These are phyloP conservation scores for Colletotrichum euphorbiae DNA, from an alignment of 2,329 filamentous ascomycete species.

Conservation along the genomic window DNA sequence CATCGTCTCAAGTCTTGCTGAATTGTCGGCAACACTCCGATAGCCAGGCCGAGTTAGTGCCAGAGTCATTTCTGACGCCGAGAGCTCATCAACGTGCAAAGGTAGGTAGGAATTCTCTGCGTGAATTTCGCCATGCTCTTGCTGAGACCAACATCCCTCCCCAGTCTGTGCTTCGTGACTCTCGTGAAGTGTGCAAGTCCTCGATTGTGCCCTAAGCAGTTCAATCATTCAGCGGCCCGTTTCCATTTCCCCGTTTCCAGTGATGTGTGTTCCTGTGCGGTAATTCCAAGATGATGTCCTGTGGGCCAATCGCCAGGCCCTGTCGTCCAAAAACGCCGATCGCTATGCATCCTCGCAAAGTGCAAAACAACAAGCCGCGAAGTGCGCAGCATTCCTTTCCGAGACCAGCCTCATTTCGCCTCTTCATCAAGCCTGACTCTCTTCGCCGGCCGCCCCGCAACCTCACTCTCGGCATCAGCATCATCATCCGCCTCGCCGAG, in stretches of 20 bases:
- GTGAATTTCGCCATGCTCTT: too few species aligned
- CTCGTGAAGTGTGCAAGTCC: too few species aligned
- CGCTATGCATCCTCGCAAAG: slow-evolving; percentile 30
- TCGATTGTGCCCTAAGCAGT: not conserved
- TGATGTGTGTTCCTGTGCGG: not conserved
- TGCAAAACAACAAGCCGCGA: not conserved
- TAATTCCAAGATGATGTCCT: not conserved
- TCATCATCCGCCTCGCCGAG: slow-evolving; percentile 66
- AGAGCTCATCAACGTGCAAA: too few species aligned
- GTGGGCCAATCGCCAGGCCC: not conserved
- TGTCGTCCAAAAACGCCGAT: slow-evolving; percentile 28
- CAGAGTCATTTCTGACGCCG: too few species aligned
- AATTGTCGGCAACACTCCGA: not conserved
- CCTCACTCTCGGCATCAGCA: slow-evolving; percentile 47
- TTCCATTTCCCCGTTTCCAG: too few species aligned
- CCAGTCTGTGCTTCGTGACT: not conserved
- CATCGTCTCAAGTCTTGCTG: not conserved
- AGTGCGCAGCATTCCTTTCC: not conserved
- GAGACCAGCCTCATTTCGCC: slow-evolving; percentile 13
- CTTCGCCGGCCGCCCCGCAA: slow-evolving; percentile 40
- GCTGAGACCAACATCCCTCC: too few species aligned
- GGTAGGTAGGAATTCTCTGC: too few species aligned
- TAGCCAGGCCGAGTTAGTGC: not conserved
- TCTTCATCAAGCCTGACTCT: slow-evolving; percentile 32
- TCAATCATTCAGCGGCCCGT: not conserved